phyloP scores from a whole-genome alignment of 192 early-diverging fungal species.

The Coemansia pectinata region DNA sequence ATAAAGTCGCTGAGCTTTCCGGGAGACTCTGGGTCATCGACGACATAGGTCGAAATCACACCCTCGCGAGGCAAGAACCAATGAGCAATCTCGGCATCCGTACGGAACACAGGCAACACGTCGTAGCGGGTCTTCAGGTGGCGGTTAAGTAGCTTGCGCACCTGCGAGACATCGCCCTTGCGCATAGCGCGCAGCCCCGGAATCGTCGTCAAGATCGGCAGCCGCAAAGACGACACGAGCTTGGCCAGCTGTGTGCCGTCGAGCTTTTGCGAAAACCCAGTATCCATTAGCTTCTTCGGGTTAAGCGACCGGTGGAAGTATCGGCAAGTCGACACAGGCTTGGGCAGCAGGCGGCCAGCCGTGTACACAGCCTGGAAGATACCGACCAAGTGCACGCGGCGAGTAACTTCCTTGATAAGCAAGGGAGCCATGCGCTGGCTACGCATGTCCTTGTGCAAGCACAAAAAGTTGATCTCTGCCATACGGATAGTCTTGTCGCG shows the following conservation, averaged over 20 bases:
- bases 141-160: slow-evolving; percentile 73
- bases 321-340: slow-evolving; percentile 76
- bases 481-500: slow-evolving; percentile 64
- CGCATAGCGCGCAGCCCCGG: slow-evolving; percentile 82
- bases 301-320: slow-evolving; percentile 96
- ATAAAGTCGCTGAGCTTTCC: slow-evolving; percentile 83
- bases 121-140: slow-evolving; percentile 67
- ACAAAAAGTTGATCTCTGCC: slow-evolving; percentile 98
- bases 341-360: slow-evolving; percentile 87
- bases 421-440: slow-evolving; percentile 93
- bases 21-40: slow-evolving; percentile 65
- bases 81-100: slow-evolving; percentile 86
- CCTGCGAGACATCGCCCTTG: slow-evolving; percentile 70
- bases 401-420: slow-evolving; percentile 96
- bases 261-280: slow-evolving; percentile 83
- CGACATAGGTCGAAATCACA: slow-evolving; percentile 96
- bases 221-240: slow-evolving; percentile 15
- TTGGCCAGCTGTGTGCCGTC: slow-evolving; percentile 32
- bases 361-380: slow-evolving; percentile 99
- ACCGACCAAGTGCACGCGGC: slow-evolving; percentile 84
- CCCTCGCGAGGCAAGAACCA: slow-evolving; percentile 83
- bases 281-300: slow-evolving; percentile 92
- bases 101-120: slow-evolving; percentile 70
- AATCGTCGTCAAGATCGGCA: slow-evolving; percentile 46
- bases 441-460: slow-evolving; percentile 94